Conservation (phyloP, 1,284 basidiomycete genomes). For the Trametes versicolor region DNA sequence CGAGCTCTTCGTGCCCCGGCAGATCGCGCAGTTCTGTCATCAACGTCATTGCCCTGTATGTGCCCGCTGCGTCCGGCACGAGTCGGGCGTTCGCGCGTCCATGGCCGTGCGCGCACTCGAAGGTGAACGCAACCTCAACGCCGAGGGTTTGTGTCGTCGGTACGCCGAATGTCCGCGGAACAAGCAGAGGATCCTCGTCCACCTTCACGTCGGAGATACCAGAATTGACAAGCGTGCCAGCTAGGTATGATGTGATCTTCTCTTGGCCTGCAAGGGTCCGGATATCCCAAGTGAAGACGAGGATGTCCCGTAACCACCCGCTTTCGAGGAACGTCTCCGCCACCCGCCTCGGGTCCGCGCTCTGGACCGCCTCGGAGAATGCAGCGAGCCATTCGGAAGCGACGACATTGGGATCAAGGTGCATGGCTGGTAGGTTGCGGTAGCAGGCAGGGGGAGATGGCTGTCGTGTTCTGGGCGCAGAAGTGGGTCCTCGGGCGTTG, state of each 20-base stretch:
- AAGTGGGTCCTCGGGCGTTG: background rate
- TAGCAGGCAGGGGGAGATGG: background rate
- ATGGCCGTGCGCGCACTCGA: constrained; percentile 49
- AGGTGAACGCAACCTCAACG: constrained; percentile 48
- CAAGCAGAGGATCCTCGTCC: constrained; percentile 41
- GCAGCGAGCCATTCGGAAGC: constrained; percentile 56
- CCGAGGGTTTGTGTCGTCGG: constrained; percentile 27
- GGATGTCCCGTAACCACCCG: constrained; percentile 65
- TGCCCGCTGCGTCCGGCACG: constrained; percentile 28
- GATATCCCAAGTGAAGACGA: constrained; percentile 72
- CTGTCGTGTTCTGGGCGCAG: background rate
- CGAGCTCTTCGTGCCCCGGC: constrained; percentile 44
- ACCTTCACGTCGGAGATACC: constrained; percentile 41
- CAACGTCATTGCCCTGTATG: constrained; percentile 39
- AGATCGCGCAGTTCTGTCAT: constrained; percentile 43
- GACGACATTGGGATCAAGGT: constrained; percentile 32
- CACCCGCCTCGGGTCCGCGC: constrained; percentile 47
- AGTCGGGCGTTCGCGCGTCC: constrained; percentile 53
- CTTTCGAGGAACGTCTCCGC: constrained; percentile 52
- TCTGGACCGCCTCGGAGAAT: constrained; percentile 49
- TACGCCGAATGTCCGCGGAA: constrained; percentile 31
- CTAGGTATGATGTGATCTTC: constrained; percentile 54
- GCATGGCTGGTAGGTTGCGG: background rate
- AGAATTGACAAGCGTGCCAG: constrained; percentile 42
- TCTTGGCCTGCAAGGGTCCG: constrained; percentile 59